phyloP scores from a whole-genome alignment of 2,329 filamentous ascomycete species.

The Xylariaceae sp. region DNA sequence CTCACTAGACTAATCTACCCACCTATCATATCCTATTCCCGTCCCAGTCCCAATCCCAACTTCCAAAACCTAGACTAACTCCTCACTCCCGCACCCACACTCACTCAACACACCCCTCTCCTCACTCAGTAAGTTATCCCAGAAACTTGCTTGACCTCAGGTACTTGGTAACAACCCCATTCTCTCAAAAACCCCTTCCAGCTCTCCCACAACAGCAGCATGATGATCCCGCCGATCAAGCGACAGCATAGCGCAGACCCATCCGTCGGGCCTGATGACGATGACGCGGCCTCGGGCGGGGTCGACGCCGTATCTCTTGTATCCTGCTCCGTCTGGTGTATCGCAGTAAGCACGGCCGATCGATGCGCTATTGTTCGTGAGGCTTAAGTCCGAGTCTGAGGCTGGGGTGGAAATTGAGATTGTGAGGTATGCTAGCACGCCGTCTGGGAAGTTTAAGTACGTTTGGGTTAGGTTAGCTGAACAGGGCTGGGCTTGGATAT shows the following conservation, averaged over 20 bases:
- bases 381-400: constrained; percentile 15
- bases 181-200: constrained; percentile 6
- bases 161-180: not conserved
- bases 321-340: constrained; percentile 8
- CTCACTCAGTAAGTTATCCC: too few species aligned
- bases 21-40: too few species aligned
- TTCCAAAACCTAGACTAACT: too few species aligned
- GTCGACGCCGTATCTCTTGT: constrained; percentile 18
- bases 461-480: too few species aligned
- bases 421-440: constrained; percentile 25
- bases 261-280: constrained; percentile 25
- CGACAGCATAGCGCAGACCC: constrained; percentile 17
- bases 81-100: too few species aligned
- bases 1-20: too few species aligned
- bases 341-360: constrained; percentile 21
- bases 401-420: constrained; percentile 21
- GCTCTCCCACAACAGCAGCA: not conserved
- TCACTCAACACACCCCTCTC: too few species aligned
- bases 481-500: too few species aligned
- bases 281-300: constrained; percentile 15
- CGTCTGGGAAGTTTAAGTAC: too few species aligned
- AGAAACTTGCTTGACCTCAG: too few species aligned
- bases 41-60: too few species aligned
- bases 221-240: too few species aligned
- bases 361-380: constrained; percentile 13